Percentiles rank a stretch among this genome's conserved stretches.
Evolutionary conservation across 108 stramenopile species (phyloP).

Genomic region (Cyclostephanos tholiformis): DNA sequence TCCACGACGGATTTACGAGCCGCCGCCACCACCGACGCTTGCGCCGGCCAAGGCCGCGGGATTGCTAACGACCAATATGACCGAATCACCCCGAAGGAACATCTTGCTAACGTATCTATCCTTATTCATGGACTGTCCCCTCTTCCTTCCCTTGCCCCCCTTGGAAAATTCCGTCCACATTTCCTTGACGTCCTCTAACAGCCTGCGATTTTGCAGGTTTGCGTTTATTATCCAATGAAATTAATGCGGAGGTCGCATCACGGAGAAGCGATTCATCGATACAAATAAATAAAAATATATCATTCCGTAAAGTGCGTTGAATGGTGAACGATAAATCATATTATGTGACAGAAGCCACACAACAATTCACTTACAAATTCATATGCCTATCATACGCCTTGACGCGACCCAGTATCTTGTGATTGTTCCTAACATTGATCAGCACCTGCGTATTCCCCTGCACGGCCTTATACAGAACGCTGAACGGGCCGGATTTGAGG

Average conservation of each 20-base stretch:
- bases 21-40: conserved; percentile 2
- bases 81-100: conserved; percentile 98
- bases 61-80: conserved; percentile 93
- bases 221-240: not conserved
- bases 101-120: conserved; percentile 98
- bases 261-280: not conserved
- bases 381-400: conserved; percentile 96
- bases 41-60: conserved; percentile 73
- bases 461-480: conserved; percentile 91
- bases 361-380: conserved; percentile 71
- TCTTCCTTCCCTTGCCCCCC: conserved; percentile 88
- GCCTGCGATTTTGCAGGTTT: conserved; percentile 49
- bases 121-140: conserved; percentile 90
- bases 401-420: conserved; percentile 96
- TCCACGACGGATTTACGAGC: not conserved
- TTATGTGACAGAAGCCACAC: not conserved
- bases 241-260: not conserved
- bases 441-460: conserved; percentile 94
- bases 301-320: not conserved
- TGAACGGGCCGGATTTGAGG: conserved; percentile 91
- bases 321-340: not conserved
- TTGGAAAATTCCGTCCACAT: conserved; percentile 99
- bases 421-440: conserved; percentile 98
- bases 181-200: conserved; percentile 98
- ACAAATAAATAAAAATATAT: not conserved